phyloP scores from a whole-genome alignment of 129 eudicot species.

The Flaveria trinervia region DNA sequence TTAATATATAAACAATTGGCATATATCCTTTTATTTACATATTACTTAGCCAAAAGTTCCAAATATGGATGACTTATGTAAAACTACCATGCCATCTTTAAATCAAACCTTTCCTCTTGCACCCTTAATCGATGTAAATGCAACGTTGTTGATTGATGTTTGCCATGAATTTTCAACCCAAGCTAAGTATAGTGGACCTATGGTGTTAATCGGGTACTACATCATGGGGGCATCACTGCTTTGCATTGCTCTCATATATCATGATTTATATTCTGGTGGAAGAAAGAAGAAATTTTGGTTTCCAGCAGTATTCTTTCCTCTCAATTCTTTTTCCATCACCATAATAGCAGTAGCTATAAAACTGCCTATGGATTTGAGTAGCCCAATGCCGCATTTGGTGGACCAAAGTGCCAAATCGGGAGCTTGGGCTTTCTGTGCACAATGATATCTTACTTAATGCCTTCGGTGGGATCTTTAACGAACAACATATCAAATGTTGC shows the following conservation, averaged over 20 bases:
- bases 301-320: background rate
- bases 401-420: background rate
- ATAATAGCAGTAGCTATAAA: conserved; percentile 4
- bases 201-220: background rate
- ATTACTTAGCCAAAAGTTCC: background rate
- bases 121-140: background rate
- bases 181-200: background rate
- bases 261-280: no score
- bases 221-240: background rate
- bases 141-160: background rate
- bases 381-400: background rate
- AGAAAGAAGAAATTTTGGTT: background rate
- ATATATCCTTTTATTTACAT: background rate
- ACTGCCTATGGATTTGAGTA: conserved; percentile 8
- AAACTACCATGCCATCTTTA: background rate
- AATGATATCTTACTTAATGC: conserved; percentile 32
- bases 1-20: no score
- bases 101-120: no score
- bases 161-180: background rate
- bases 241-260: no score
- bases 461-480: conserved; percentile 40
- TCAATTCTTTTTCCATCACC: background rate
- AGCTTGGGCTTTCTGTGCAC: background rate
- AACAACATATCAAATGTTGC: conserved; percentile 27
- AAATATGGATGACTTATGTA: background rate